Evolutionary conservation across 2,329 filamentous ascomycete genomes (phyloP).

Genomic region (Uncinocarpus reesii): DNA sequence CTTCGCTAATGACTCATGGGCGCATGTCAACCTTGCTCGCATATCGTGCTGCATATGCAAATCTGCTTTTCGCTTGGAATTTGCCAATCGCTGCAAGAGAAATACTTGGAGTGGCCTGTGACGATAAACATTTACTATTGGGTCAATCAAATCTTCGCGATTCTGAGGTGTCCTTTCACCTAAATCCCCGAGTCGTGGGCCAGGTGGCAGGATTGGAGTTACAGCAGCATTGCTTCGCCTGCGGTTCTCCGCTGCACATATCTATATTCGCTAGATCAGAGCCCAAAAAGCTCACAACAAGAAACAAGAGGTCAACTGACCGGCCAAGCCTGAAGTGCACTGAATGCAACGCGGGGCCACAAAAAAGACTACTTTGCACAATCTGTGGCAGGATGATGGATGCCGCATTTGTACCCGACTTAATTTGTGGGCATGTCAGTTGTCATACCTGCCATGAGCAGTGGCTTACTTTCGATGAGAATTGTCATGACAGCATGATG

Average conservation of each 20-base stretch:
- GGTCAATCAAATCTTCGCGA: background rate
- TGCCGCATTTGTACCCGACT: constrained; percentile 39
- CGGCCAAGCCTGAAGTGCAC: constrained; percentile 24
- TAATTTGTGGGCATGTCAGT: constrained; percentile 40
- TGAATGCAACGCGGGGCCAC: constrained; percentile 28
- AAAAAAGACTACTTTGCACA: constrained; percentile 33
- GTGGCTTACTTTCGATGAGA: constrained; percentile 29
- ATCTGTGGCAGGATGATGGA: constrained; percentile 36
- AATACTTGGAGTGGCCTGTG: constrained; percentile 44
- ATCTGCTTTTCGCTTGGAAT: constrained; percentile 50
- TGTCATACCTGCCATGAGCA: constrained; percentile 37
- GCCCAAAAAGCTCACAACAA: background rate
- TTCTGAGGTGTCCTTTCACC: background rate
- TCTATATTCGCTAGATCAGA: constrained; percentile 27
- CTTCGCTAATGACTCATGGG: constrained; percentile 42
- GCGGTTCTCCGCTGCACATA: constrained; percentile 29
- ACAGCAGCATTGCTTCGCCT: constrained; percentile 35
- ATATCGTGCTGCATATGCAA: constrained; percentile 49
- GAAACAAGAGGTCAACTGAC: constrained; percentile 16
- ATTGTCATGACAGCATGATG: constrained; percentile 14
- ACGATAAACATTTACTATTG: background rate
- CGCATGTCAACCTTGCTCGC: constrained; percentile 40
- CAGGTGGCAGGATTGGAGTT: constrained; percentile 30
- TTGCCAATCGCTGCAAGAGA: constrained; percentile 47
- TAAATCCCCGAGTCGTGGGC: background rate